Evolutionary conservation across 495 filamentous ascomycete genomes (phyloP), one percentile per base, ranked within the genome.

Genomic region (Penicillium pancosmium): DNA sequence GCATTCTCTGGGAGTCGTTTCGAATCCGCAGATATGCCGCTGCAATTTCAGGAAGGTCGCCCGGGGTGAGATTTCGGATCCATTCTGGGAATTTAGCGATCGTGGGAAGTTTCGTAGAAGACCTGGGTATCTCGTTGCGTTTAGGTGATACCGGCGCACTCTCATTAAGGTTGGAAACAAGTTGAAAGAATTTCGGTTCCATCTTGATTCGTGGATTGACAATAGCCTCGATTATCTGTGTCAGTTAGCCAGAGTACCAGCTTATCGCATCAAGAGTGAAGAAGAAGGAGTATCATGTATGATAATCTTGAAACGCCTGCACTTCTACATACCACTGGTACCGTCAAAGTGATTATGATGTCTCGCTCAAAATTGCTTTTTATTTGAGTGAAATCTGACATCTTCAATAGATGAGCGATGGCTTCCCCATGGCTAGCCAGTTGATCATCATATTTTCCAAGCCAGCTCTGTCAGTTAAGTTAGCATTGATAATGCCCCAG

Each of bases 161-260:
- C 15, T 54, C 55, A 27, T 25, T 21, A 35, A 63, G 63, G 8
- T 47, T 27, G 1, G 61, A 36, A 33, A 53, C 51, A 2, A 64
- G 43, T 15, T 62, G 54, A 55, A 60, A 68, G 23, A 69, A 68
- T 21, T 56, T 52, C 9, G 58, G 58, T 11, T 52, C 50, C 38
- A 76, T 61, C n/a, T 60, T 57, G 16, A 76, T 66, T 1, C 57
- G 58, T 7, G 66, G 65, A n/a, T 73, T 65, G 23, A 66, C 61
- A 12, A 73, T 61, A 16, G 64, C 69, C 56, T 76, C 70, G n/a
- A 77, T 47, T 18, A 76, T 68, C 74, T 77, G 31, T 13, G 12
- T 25, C 1, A 10, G 12, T 48, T 12, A 48, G 46, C 27, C 27
- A 31, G 2, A 31, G 27, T 31, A 8, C 27, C 27, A 9, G 27